Evolutionary conservation across 2,329 filamentous ascomycete genomes (phyloP), one percentile per base, ranked within the genome.

Genomic region (Botrytis medusae): DNA sequence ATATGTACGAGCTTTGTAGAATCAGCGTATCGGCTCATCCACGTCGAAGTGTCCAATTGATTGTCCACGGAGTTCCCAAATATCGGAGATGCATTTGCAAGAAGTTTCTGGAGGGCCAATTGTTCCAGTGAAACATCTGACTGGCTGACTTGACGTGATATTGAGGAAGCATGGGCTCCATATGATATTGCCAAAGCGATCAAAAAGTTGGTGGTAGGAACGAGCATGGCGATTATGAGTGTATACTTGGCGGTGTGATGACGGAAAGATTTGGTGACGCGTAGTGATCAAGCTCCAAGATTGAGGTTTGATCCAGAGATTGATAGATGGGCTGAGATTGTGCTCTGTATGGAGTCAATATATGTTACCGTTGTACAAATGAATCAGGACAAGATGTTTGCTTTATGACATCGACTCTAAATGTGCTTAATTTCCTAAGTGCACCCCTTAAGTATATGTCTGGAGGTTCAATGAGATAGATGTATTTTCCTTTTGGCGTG

Each of bases 21-120:
- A 74, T 87, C 85, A 1, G 82, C 77, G 59, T 85, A 81, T 0
- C 63, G 72, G 37, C 81, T 80, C 86, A 87, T 87, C 86, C 86
- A 87, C 60, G 79, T 79, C 3, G 84, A 77, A 6, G 80, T 81
- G 37, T 74, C 72, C 1, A 67, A 72, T 1, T 75, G 73, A 8
- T 72, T 75, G 12, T 78, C 79, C 7, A 71, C 70, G 61, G 81
- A 82, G 20, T 76, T 25, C 20, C 85, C 85, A 75, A 86, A 84
- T 32, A 86, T 81, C 20, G 84, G 83, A 2, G 81, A 78, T 25
- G 83, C 83, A 76, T 84, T 82, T 20, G 75, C 51, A 3, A 86
- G 81, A 18, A 85, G 79, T 72, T 85, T 84, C 54, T 83, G 77
- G 12, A 86, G 78, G 4, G 84, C 84, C 46, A 83, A 77, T 22